These are phyloP conservation scores for Luffa acutangula DNA, from an alignment of 306 rosid genomes.

Conservation along the genomic window DNA sequence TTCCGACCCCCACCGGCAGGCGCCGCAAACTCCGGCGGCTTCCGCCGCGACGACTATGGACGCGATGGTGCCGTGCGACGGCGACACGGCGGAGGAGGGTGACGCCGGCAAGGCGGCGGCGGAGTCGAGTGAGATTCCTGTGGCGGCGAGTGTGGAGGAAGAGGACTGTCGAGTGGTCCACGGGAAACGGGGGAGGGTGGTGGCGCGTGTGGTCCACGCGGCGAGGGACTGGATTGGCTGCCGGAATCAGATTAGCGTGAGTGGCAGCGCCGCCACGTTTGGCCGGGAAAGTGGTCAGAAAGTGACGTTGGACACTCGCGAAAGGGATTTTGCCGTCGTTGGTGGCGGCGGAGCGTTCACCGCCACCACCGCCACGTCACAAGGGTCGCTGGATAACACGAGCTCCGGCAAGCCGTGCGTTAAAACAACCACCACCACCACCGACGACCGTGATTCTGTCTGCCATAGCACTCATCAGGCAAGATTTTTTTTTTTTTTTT, in stretches of 20 bases:
- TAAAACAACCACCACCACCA: constrained; percentile 26
- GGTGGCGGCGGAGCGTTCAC: neutral
- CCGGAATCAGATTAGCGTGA: constrained; percentile 32
- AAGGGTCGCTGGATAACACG: constrained; percentile 50
- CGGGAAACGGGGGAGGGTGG: constrained; percentile 9
- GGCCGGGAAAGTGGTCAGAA: constrained; percentile 38
- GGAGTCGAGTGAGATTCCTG: neutral
- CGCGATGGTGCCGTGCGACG: constrained; percentile 65
- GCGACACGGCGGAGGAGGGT: constrained; percentile 6
- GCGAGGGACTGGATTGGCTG: constrained; percentile 26
- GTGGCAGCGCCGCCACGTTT: constrained; percentile 44
- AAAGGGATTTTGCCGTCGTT: constrained; percentile 28
- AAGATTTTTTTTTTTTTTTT: neutral
- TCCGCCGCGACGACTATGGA: constrained; percentile 41
- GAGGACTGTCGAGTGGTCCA: neutral
- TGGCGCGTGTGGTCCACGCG: constrained; percentile 20
- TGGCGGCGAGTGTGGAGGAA: neutral
- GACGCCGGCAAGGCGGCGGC: neutral
- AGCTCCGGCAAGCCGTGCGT: constrained; percentile 35
- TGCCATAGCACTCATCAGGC: constrained; percentile 69
- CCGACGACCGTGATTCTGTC: constrained; percentile 73
- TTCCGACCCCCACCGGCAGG: constrained; percentile 12
- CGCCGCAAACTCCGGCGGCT: neutral
- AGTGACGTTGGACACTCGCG: constrained; percentile 34
- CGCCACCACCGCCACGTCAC: constrained; percentile 34